Evolutionary conservation across 371 early-diverging fungal species (phyloP).

Genomic region (Racocetra persica): DNA sequence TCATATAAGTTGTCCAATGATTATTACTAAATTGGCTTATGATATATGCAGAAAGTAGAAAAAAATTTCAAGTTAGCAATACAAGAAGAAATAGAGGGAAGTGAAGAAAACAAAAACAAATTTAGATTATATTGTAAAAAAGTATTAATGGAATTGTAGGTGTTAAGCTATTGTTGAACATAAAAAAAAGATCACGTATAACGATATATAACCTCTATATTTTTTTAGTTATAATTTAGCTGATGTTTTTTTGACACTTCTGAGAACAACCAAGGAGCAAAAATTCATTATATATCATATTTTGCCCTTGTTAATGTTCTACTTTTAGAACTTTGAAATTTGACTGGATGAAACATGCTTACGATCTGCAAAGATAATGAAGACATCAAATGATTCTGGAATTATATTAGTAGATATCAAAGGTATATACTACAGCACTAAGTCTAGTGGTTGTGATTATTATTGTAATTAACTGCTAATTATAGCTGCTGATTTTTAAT

Average conservation of each 20-base stretch:
- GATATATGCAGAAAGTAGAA: conserved; percentile 6
- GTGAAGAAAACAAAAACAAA: neutral
- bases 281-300: conserved; percentile 32
- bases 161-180: neutral
- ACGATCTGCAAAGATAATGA: conserved; percentile 22
- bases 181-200: neutral
- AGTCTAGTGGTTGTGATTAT: neutral
- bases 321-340: conserved; percentile 20
- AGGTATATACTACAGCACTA: conserved; percentile 4
- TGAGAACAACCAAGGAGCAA: neutral
- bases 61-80: conserved; percentile 32
- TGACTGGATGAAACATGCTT: conserved; percentile 12
- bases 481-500: conserved; percentile 17
- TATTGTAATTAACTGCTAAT: too few relatives aligned
- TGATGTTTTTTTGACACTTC: neutral
- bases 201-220: neutral
- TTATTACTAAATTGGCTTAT: neutral
- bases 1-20: neutral
- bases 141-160: conserved; percentile 23
- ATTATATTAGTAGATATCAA: conserved; percentile 26
- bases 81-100: conserved; percentile 5
- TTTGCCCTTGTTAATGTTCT: neutral
- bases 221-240: conserved; percentile 28
- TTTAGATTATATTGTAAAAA: conserved; percentile 28
- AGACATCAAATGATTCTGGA: conserved; percentile 17